Evolutionary conservation across 2,329 filamentous ascomycete genomes (phyloP).

Genomic region (Sclerotinia borealis): DNA sequence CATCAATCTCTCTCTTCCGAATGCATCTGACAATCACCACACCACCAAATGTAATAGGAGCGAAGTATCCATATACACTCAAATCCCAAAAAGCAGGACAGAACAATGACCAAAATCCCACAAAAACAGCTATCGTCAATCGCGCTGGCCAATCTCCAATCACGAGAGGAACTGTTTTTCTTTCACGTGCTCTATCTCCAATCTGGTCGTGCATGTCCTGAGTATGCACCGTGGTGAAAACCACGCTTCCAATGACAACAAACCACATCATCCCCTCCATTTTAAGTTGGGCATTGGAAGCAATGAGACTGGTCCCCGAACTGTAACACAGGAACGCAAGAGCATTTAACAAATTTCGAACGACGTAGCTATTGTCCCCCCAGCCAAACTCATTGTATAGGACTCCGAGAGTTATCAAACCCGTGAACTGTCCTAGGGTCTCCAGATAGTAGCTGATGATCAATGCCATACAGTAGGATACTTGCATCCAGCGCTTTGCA

Average conservation of each 20-base stretch:
- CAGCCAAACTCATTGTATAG: constrained; percentile 15
- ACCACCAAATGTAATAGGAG: background rate
- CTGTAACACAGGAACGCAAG: constrained; percentile 21
- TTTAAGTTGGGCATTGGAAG: background rate
- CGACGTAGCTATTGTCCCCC: background rate
- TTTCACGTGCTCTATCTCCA: constrained; percentile 24
- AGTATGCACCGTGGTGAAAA: constrained; percentile 26
- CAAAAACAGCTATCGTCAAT: constrained; percentile 23
- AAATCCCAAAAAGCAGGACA: constrained; percentile 10
- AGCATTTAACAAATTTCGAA: constrained; percentile 13
- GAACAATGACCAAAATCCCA: constrained; percentile 15
- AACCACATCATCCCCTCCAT: background rate
- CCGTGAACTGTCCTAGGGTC: constrained; percentile 27
- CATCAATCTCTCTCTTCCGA: background rate
- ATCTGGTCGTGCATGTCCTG: constrained; percentile 30
- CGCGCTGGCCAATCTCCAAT: constrained; percentile 17
- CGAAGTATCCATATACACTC: background rate
- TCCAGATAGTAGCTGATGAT: constrained; percentile 21
- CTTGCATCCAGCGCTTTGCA: background rate
- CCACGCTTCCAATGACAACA: constrained; percentile 1
- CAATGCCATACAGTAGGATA: constrained; percentile 11
- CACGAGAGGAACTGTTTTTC: constrained; percentile 25
- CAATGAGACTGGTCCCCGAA: constrained; percentile 22
- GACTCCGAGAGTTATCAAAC: constrained; percentile 5
- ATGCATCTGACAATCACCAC: background rate